phyloP scores from a whole-genome alignment of 352 stramenopile genomes.

The Pythium volutum region DNA sequence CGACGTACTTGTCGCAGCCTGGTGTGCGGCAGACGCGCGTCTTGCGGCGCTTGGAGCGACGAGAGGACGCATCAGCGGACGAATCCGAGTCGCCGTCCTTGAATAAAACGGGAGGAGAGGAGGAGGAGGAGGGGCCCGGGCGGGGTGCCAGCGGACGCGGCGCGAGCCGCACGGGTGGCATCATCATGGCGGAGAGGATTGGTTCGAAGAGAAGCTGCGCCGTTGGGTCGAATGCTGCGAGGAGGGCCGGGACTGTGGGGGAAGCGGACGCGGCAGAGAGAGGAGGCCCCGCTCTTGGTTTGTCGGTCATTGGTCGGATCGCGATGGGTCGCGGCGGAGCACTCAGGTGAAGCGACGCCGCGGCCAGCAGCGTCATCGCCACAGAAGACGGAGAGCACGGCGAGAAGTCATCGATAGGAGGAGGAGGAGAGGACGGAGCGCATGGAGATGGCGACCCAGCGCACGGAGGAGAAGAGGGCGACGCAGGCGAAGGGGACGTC shows the following conservation, averaged over 20 bases:
- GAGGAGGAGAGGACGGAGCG: constrained; percentile 2
- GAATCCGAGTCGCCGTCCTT: constrained; percentile 3
- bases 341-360: constrained; percentile 3
- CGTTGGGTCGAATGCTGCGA: neutral
- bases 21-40: constrained; percentile 43
- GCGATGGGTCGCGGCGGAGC: neutral
- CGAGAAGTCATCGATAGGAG: neutral
- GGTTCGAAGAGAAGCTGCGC: neutral
- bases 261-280: neutral
- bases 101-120: neutral
- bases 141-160: constrained; percentile 4
- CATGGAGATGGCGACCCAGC: neutral
- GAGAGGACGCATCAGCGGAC: neutral
- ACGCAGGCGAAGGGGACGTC: neutral
- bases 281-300: neutral
- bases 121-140: neutral
- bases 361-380: constrained; percentile 10
- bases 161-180: constrained; percentile 9
- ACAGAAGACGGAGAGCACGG: constrained; percentile 3
- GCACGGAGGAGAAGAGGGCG: no score
- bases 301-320: constrained; percentile 10
- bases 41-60: constrained; percentile 30
- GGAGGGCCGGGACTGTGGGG: neutral
- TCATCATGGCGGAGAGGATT: neutral
- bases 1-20: constrained; percentile 55